These are phyloP conservation scores for Tolypocladium ophioglossoides DNA, from an alignment of 2,329 filamentous ascomycete species.

Conservation along the genomic window DNA sequence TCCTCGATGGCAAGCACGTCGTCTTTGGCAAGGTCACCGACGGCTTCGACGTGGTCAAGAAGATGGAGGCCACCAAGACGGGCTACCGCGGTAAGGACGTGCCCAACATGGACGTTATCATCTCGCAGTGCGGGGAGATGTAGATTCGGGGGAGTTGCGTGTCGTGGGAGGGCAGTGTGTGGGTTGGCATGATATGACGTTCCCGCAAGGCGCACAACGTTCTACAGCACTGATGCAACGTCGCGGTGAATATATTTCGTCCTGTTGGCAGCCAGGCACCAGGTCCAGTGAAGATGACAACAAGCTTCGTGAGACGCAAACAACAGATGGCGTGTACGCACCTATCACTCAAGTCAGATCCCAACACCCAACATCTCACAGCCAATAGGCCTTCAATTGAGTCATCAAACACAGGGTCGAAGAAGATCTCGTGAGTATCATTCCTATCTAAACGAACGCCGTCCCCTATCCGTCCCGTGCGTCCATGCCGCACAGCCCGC, in stretches of 20 bases:
- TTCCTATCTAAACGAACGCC: neutral
- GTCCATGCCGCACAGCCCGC: neutral
- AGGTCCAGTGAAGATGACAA: neutral
- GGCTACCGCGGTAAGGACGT: constrained; percentile 63
- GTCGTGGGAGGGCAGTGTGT: constrained; percentile 31
- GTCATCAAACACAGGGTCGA: neutral
- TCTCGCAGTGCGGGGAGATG: constrained; percentile 87
- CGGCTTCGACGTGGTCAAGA: constrained; percentile 81
- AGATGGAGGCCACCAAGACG: constrained; percentile 86
- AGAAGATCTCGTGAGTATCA: neutral
- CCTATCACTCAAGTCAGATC: too few relatives aligned
- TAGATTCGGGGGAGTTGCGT: neutral
- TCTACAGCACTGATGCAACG: neutral
- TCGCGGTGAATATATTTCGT: neutral
- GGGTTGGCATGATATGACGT: neutral
- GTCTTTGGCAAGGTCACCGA: constrained; percentile 88
- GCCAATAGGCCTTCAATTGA: neutral
- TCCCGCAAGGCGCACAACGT: neutral
- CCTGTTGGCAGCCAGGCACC: neutral
- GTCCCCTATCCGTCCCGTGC: neutral
- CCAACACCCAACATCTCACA: neutral
- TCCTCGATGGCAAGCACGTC: constrained; percentile 86
- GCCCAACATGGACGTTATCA: constrained; percentile 73
- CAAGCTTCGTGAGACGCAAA: neutral
- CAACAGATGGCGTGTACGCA: neutral